Percentiles rank a stretch among this genome's conserved stretches.
These are phyloP conservation scores for Hyphopichia fennica DNA, from an alignment of 1,139 yeast species.

Conservation along the genomic window DNA sequence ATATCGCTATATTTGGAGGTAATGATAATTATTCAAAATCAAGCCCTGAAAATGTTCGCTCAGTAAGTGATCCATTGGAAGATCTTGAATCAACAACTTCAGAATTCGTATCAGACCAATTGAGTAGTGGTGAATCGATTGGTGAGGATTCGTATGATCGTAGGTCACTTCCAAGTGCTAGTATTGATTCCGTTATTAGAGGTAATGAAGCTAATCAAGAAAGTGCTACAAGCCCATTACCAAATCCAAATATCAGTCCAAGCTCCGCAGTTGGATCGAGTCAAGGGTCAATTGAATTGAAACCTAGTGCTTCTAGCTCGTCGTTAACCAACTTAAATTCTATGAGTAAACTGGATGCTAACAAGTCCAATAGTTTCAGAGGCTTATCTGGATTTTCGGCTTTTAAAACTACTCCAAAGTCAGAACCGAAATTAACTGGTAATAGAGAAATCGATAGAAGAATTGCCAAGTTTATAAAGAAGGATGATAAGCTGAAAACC, in stretches of 20 bases:
- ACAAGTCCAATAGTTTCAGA: conserved; percentile 24
- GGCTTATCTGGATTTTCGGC: conserved; percentile 28
- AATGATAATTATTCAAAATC: neutral
- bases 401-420: conserved; percentile 22
- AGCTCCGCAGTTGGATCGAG: neutral
- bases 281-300: conserved; percentile 2
- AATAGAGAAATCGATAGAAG: conserved; percentile 33
- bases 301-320: conserved; percentile 6
- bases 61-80: conserved; percentile 1
- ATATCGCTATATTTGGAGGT: conserved; percentile 2
- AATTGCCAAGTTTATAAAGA: conserved; percentile 28
- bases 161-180: neutral
- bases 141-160: neutral
- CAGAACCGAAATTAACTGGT: conserved; percentile 16
- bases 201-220: neutral
- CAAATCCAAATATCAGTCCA: neutral
- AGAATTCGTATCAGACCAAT: neutral
- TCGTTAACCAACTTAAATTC: conserved; percentile 8
- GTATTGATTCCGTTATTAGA: conserved; percentile 2
- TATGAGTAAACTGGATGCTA: conserved; percentile 17
- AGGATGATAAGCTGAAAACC: conserved; percentile 27
- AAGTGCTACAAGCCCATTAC: neutral
- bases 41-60: conserved; percentile 1
- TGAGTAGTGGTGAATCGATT: neutral
- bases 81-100: neutral